Conservation (phyloP, 2,329 filamentous ascomycete species). For the Exophiala mesophila region DNA sequence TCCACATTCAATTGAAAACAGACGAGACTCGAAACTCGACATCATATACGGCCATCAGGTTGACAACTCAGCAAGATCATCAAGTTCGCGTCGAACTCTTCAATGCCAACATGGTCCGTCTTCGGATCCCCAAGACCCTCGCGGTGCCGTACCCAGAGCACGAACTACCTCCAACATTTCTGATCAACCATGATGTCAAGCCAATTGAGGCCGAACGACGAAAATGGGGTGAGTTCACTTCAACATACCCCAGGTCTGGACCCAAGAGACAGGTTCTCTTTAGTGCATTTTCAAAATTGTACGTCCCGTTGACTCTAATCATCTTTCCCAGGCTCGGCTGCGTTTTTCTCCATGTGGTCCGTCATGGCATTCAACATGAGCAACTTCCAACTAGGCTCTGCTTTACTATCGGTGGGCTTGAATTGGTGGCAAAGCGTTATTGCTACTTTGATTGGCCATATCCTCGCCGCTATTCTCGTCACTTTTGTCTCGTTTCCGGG, state of each 20-base stretch:
- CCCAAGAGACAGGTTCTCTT: too few species aligned
- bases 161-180: conserved; percentile 4
- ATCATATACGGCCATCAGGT: too few species aligned
- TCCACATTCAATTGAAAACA: too few species aligned
- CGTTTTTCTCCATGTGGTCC: conserved; percentile 10
- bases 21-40: too few species aligned
- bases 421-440: conserved; percentile 7
- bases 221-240: conserved; percentile 5
- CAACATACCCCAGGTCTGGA: too few species aligned
- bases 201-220: conserved; percentile 6
- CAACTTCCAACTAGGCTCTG: conserved; percentile 2
- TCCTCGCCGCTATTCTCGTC: not conserved
- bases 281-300: too few species aligned
- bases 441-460: conserved; percentile 1
- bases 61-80: too few species aligned
- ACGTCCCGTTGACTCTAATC: too few species aligned
- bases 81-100: too few species aligned
- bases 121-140: not conserved
- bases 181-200: conserved; percentile 7
- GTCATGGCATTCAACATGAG: conserved; percentile 24
- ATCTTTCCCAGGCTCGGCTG: conserved; percentile 27
- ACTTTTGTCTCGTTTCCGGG: conserved; percentile 1
- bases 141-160: conserved; percentile 1
- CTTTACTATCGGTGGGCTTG: conserved; percentile 3
- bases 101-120: not conserved